Evolutionary conservation across 495 filamentous ascomycete genomes (phyloP), one percentile per base, ranked within the genome.

Genomic region (Penicillium ucsense): DNA sequence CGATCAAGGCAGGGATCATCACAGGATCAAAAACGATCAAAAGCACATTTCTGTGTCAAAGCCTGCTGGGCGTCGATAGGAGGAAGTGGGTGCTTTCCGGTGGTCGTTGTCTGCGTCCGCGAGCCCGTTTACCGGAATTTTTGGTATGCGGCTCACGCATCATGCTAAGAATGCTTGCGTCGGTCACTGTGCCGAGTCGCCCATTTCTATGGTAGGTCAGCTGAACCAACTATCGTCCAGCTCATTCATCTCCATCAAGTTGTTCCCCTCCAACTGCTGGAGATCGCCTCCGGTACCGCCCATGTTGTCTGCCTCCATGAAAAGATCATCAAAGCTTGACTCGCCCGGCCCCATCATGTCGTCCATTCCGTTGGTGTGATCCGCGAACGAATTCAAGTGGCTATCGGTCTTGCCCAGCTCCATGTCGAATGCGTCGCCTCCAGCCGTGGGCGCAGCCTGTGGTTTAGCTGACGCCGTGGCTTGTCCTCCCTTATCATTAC

Each of bases 281-380:
- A 66, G 54, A 31, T 73, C 63, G 4, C 61, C 66, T 8, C 40
- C 59, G 5, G 62, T 61, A 4, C 60, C 65, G 7, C 54, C 68
- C 37, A 70, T 45, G 42, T 67, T 66, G 6, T 72, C 68, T 12
- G 46, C 70, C 35, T 71, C 71, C 61, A 74, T 61, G 51, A 77
- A 76, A 12, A 75, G 43, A 43, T 77, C 73, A 42, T 77, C 73
- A 32, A 75, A 74, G 44, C 57, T 75, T 3, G 73, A 73, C 53
- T 71, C 69, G n/a, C 68, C 71, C 4, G 65, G 68, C 5, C 46
- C 65, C 61, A 72, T 71, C 20, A 68, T 55, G 51, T 74, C 69
- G 6, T 73, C 68, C 39, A 54, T 54, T 6, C 40, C 46, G 36
- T 33, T 58, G 9, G 45, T 43, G 37, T 54, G 50, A 5, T 49